A percentile compares a stretch with the other conserved stretches of the same genome.
phyloP scores from a whole-genome alignment of 495 filamentous ascomycete genomes.

The Aspergillus baeticus region DNA sequence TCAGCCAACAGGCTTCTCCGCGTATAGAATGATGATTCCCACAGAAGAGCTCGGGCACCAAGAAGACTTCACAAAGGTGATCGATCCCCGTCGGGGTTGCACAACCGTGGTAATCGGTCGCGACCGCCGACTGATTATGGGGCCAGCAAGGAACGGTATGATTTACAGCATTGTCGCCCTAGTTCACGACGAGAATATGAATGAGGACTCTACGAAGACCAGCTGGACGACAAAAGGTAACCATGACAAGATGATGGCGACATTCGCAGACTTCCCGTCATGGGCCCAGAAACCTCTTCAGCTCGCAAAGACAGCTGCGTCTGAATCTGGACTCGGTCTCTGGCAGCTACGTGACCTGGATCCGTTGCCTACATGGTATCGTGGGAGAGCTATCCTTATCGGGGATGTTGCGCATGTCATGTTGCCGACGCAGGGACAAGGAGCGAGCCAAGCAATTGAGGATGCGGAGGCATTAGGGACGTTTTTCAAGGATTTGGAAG shows the following conservation, averaged over 20 bases:
- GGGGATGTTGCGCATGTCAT: slow-evolving; percentile 48
- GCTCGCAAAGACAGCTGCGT: slow-evolving; percentile 18
- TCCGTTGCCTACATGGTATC: slow-evolving; percentile 34
- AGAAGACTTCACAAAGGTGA: slow-evolving; percentile 25
- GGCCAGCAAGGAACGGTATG: slow-evolving; percentile 3
- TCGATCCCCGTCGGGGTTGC: slow-evolving; percentile 21
- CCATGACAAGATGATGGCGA: slow-evolving; percentile 33
- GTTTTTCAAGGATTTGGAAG: slow-evolving; percentile 23
- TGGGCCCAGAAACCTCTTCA: slow-evolving; percentile 30
- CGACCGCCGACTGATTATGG: slow-evolving; percentile 12
- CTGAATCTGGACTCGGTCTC: slow-evolving; percentile 10
- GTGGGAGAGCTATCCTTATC: slow-evolving; percentile 40
- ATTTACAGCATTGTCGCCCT: slow-evolving; percentile 17
- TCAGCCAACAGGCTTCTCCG: slow-evolving; percentile 22
- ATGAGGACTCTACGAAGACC: slow-evolving; percentile 23
- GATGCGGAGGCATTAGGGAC: slow-evolving; percentile 34
- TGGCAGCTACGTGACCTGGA: slow-evolving; percentile 47
- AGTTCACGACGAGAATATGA: slow-evolving; percentile 20
- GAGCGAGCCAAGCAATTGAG: slow-evolving; percentile 39
- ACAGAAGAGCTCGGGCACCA: slow-evolving; percentile 17
- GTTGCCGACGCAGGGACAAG: slow-evolving; percentile 41
- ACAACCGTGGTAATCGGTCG: slow-evolving; percentile 14
- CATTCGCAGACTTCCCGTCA: slow-evolving; percentile 35
- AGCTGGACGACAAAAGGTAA: slow-evolving; percentile 26
- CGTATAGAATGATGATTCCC: slow-evolving; percentile 15